Evolutionary conservation across 2,329 filamentous ascomycete genomes (phyloP).

Genomic region (Calonectria pteridis): DNA sequence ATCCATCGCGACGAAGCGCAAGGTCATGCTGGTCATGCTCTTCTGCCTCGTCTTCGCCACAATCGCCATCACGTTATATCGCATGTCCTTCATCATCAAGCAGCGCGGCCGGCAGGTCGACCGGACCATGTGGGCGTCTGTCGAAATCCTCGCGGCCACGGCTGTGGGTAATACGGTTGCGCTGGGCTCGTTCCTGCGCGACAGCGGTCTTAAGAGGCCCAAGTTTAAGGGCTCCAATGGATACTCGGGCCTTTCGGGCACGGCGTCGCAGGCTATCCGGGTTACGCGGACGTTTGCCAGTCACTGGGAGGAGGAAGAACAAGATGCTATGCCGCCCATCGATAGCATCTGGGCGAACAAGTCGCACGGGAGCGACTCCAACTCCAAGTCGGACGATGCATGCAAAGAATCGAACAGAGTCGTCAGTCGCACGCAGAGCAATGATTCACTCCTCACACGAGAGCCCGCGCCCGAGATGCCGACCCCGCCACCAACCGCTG

Average conservation of each 20-base stretch:
- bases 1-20: constrained; percentile 79
- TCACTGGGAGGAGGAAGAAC: constrained; percentile 42
- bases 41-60: constrained; percentile 84
- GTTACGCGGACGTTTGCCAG: constrained; percentile 37
- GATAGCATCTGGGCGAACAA: constrained; percentile 43
- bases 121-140: constrained; percentile 85
- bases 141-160: constrained; percentile 88
- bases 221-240: constrained; percentile 76
- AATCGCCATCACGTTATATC: constrained; percentile 81
- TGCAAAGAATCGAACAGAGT: constrained; percentile 31
- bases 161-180: constrained; percentile 87
- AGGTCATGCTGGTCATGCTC: constrained; percentile 79
- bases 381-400: constrained; percentile 35
- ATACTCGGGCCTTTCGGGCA: constrained; percentile 44
- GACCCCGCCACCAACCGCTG: constrained; percentile 28
- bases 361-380: constrained; percentile 34
- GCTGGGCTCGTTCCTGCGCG: constrained; percentile 88
- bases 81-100: constrained; percentile 79
- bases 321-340: constrained; percentile 27
- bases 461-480: constrained; percentile 30
- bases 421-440: constrained; percentile 44
- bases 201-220: constrained; percentile 86
- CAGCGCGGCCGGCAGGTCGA: constrained; percentile 80
- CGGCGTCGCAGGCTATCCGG: constrained; percentile 36
- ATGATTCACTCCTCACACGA: constrained; percentile 44